phyloP scores from a whole-genome alignment of 805 yeast species.

The Yamadazyma olivae region DNA sequence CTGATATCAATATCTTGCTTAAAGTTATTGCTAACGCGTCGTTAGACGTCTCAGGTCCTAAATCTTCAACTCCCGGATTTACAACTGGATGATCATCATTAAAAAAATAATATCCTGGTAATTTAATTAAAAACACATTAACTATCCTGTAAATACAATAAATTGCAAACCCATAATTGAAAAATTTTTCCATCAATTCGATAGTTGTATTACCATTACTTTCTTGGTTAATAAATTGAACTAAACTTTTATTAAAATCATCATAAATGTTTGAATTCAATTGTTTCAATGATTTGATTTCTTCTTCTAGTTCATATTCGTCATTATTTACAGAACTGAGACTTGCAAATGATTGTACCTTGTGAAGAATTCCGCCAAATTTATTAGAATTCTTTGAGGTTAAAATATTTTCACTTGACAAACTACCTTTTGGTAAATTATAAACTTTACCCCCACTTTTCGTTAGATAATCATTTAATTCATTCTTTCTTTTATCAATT shows the following conservation, averaged over 20 bases:
- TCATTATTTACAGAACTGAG: constrained; percentile 20
- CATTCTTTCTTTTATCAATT: constrained; percentile 28
- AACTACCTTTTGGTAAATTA: constrained; percentile 14
- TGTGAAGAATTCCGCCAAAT: constrained; percentile 30
- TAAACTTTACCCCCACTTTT: constrained; percentile 25
- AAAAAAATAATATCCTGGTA: constrained; percentile 29
- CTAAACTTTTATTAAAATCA: constrained; percentile 23
- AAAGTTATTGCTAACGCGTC: constrained; percentile 51
- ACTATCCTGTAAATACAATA: constrained; percentile 50
- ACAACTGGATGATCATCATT: neutral
- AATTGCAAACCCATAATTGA: constrained; percentile 33
- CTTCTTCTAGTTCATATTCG: constrained; percentile 34
- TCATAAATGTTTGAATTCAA: constrained; percentile 28
- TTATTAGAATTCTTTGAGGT: constrained; percentile 12
- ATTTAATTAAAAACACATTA: constrained; percentile 37
- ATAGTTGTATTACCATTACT: constrained; percentile 2
- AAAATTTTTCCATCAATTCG: constrained; percentile 10
- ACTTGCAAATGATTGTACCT: constrained; percentile 41
- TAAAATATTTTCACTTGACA: neutral
- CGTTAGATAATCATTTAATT: constrained; percentile 20
- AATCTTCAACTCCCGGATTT: neutral
- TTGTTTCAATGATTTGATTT: constrained; percentile 33
- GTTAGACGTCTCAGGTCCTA: constrained; percentile 15
- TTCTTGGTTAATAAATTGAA: constrained; percentile 12
- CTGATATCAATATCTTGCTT: constrained; percentile 29